A percentile compares a stretch with the other conserved stretches of the same genome.
These are phyloP conservation scores for Stemphylium vesicarium DNA, from an alignment of 2,329 filamentous ascomycete species.

Conservation along the genomic window DNA sequence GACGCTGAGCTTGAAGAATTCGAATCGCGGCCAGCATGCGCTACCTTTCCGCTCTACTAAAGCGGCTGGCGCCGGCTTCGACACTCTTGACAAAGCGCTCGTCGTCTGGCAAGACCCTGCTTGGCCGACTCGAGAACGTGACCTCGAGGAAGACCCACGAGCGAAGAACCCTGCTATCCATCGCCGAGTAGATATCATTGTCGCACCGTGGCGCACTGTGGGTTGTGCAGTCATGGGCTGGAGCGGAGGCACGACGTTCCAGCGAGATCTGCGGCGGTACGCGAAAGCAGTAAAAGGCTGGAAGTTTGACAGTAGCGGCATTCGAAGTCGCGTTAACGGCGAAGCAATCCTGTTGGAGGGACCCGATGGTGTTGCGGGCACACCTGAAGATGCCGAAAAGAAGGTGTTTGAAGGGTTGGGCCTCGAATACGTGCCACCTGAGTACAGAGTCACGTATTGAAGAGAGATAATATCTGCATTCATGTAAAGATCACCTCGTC, in stretches of 20 bases:
- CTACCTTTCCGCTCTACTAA: conserved; percentile 59
- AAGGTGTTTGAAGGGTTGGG: conserved; percentile 78
- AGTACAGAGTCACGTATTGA: conserved; percentile 55
- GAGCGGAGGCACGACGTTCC: conserved; percentile 87
- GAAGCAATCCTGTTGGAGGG: conserved; percentile 74
- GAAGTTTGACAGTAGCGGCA: conserved; percentile 92
- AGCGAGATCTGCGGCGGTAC: conserved; percentile 82
- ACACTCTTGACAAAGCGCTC: conserved; percentile 88
- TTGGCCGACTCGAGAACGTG: conserved; percentile 49
- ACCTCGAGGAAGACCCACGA: conserved; percentile 43
- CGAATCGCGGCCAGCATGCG: conserved; percentile 72
- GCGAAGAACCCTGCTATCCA: conserved; percentile 75
- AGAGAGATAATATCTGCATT: not conserved
- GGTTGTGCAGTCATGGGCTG: conserved; percentile 90
- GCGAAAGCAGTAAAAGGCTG: conserved; percentile 73
- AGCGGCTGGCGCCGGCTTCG: conserved; percentile 68
- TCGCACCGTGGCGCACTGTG: conserved; percentile 85
- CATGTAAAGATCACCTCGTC: not conserved
- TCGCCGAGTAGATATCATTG: conserved; percentile 88
- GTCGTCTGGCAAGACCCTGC: conserved; percentile 85
- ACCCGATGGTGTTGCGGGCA: conserved; percentile 52
- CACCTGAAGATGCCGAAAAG: conserved; percentile 75
- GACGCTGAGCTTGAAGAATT: conserved; percentile 70
- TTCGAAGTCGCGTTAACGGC: conserved; percentile 71
- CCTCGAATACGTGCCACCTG: conserved; percentile 57